These are phyloP conservation scores for Debaryomyces coudertii DNA, from an alignment of 1,139 yeast genomes.

Conservation along the genomic window DNA sequence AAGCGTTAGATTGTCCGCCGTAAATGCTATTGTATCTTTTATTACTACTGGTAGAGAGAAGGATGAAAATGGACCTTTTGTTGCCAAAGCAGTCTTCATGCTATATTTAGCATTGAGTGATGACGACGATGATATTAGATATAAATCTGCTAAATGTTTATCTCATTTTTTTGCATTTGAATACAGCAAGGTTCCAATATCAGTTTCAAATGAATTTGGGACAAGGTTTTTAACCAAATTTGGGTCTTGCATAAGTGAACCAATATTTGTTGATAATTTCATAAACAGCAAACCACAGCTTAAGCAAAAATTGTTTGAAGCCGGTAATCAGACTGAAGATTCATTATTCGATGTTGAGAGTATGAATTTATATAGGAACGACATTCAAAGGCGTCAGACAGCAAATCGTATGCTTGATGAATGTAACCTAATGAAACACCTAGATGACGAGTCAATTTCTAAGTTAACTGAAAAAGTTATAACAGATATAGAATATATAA, in stretches of 20 bases:
- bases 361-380: slow-evolving; percentile 32
- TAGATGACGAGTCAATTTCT: not conserved
- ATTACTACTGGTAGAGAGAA: slow-evolving; percentile 11
- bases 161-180: slow-evolving; percentile 24
- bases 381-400: slow-evolving; percentile 15
- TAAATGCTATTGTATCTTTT: slow-evolving; percentile 45
- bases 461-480: not conserved
- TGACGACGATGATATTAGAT: slow-evolving; percentile 59
- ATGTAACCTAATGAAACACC: not conserved
- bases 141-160: slow-evolving; percentile 36
- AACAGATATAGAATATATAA: not conserved
- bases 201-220: not conserved
- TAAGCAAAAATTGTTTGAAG: slow-evolving; percentile 5
- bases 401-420: slow-evolving; percentile 11
- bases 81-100: slow-evolving; percentile 18
- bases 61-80: slow-evolving; percentile 7
- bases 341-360: slow-evolving; percentile 38
- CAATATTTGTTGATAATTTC: slow-evolving; percentile 7
- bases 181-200: slow-evolving; percentile 10
- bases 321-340: slow-evolving; percentile 5
- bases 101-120: slow-evolving; percentile 37
- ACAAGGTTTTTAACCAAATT: slow-evolving; percentile 1
- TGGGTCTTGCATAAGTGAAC: not conserved
- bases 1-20: slow-evolving; percentile 50
- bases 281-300: slow-evolving; percentile 7